A percentile compares a stretch with the other conserved stretches of the same genome.
These are phyloP conservation scores for Fusarium armeniacum DNA, from an alignment of 2,329 filamentous ascomycete species.

Conservation along the genomic window DNA sequence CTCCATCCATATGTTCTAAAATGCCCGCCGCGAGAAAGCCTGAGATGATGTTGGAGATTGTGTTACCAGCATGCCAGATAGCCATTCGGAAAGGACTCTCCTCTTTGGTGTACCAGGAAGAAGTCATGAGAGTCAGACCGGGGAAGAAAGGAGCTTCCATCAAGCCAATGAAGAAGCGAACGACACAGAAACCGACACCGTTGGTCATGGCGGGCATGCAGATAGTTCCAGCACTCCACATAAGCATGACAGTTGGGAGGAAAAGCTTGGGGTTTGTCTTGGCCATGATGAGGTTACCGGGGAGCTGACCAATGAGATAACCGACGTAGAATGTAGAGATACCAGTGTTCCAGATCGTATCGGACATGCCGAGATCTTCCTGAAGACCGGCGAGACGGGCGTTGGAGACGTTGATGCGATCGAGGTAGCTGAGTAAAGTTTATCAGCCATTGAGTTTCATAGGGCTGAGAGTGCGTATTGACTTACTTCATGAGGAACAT, in stretches of 20 bases:
- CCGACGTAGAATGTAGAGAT: slow-evolving; percentile 63
- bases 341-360: slow-evolving; percentile 57
- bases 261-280: slow-evolving; percentile 55
- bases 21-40: slow-evolving; percentile 62
- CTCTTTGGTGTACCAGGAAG: slow-evolving; percentile 63
- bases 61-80: slow-evolving; percentile 63
- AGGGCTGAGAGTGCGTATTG: rapidly evolving
- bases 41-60: slow-evolving; percentile 61
- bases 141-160: slow-evolving; percentile 61
- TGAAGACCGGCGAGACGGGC: slow-evolving; percentile 57
- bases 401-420: slow-evolving; percentile 65
- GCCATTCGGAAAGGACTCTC: slow-evolving; percentile 61
- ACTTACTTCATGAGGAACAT: slow-evolving; percentile 37
- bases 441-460: neutral
- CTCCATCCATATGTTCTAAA: slow-evolving; percentile 59
- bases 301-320: slow-evolving; percentile 62
- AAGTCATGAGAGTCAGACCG: slow-evolving; percentile 51
- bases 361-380: slow-evolving; percentile 55
- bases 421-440: slow-evolving; percentile 59
- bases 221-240: slow-evolving; percentile 59
- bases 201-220: slow-evolving; percentile 59
- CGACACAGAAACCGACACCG: slow-evolving; percentile 49
- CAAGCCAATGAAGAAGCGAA: slow-evolving; percentile 53
- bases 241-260: slow-evolving; percentile 58
- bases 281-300: slow-evolving; percentile 62